Evolutionary conservation across 768 basidiomycete genomes (phyloP), one percentile per base, ranked within the genome.

Genomic region (Cystobasidium tubakii): DNA sequence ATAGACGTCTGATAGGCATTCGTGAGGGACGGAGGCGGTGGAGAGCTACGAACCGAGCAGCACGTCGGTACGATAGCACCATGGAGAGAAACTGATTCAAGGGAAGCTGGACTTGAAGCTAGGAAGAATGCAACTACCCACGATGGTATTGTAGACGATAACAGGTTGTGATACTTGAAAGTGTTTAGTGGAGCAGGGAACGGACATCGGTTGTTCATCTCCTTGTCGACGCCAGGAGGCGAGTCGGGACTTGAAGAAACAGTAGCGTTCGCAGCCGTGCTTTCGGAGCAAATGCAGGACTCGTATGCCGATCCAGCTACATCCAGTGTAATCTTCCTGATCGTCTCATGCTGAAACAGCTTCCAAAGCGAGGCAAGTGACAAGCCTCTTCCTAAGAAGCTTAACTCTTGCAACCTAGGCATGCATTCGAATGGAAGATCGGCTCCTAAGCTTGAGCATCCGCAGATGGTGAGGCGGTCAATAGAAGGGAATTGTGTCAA

Each of bases 101-200:
- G 33, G 13, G 57, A 60, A 6, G 6, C 13, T 31, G 57, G 57
- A 27, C 29, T 29, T 15, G 33, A 34, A 17, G 57, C 25, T 12
- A 60, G 4, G 27, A 60, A 60, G 27, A 29, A 60, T 1, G 57
- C 57, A 6, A 60, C 15, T 15, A 31, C 69, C 69, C 69, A 62
- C 7, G 69, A 55, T 4, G 69, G 69, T 12, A 71, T 27, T 12
- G n/a, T 39, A n/a, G 69, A 36, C 36, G 69, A 55, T 12, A 71
- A 54, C 15, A 71, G 9, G 43, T 60, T 71, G 15, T 17, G 12
- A 6, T 42, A 12, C 63, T 27, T 39, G 63, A 65, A 65, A 65
- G 3, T 27, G 12, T 42, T 10, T 19, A 65, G 25, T 23, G 63
- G 15, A 44, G 21, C 25, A 4, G 66, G 46, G 25, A 67, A 53